A percentile compares a stretch with the other conserved stretches of the same genome.
Conservation (phyloP, 1,139 yeast genomes). For the Pichia sp. region DNA sequence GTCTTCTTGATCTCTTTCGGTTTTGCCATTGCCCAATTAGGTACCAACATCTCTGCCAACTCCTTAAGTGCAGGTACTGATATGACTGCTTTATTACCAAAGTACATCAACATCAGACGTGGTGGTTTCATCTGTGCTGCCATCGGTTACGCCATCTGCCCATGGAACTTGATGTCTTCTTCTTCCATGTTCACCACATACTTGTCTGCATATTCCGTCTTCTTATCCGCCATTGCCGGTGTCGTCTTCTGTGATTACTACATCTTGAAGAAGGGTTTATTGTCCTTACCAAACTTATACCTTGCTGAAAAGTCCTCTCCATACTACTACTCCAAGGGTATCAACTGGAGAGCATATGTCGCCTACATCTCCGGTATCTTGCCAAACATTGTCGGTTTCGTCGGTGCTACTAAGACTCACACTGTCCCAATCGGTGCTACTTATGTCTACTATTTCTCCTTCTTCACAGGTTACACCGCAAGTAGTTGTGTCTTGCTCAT, state of each 20-base stretch:
- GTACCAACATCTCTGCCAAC: conserved; percentile 91
- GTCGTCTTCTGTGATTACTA: conserved; percentile 77
- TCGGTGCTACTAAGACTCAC: conserved; percentile 53
- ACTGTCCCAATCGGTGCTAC: conserved; percentile 79
- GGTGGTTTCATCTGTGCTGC: conserved; percentile 80
- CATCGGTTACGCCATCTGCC: conserved; percentile 76
- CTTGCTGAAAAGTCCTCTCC: conserved; percentile 41
- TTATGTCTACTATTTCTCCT: conserved; percentile 67
- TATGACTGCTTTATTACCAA: conserved; percentile 79
- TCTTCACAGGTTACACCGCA: conserved; percentile 68
- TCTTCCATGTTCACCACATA: conserved; percentile 81
- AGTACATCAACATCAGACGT: conserved; percentile 77
- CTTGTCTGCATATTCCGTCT: conserved; percentile 81
- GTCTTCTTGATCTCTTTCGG: conserved; percentile 77
- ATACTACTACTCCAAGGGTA: conserved; percentile 64
- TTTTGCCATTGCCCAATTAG: conserved; percentile 82
- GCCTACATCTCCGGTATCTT: conserved; percentile 74
- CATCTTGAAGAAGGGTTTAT: conserved; percentile 70
- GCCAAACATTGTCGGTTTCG: conserved; percentile 87
- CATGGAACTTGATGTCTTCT: conserved; percentile 81
- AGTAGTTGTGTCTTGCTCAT: conserved; percentile 51
- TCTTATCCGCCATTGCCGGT: conserved; percentile 85
- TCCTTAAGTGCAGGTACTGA: conserved; percentile 91
- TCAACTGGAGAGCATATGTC: conserved; percentile 78
- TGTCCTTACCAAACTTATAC: conserved; percentile 65